Conservation (phyloP, 2,329 filamentous ascomycete species). For the Colletotrichum filicis region DNA sequence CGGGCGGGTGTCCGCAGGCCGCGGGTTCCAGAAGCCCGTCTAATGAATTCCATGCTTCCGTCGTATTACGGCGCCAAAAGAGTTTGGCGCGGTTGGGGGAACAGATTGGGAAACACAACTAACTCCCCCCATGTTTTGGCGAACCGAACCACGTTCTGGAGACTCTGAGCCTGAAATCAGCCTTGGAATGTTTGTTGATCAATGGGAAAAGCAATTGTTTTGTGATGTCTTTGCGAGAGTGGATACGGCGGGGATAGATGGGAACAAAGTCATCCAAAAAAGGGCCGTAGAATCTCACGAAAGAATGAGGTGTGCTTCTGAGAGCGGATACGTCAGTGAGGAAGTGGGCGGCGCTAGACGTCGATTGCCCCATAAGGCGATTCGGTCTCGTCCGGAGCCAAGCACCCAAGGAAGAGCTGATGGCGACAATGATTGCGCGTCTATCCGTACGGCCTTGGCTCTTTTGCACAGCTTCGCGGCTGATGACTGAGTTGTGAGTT, state of each 20-base stretch:
- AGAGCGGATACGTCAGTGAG: neutral
- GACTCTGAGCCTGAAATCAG: no score
- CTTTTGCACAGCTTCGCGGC: conserved; percentile 18
- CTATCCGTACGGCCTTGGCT: conserved; percentile 35
- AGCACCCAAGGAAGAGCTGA: conserved; percentile 15
- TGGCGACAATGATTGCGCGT: conserved; percentile 37
- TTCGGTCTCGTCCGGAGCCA: conserved; percentile 33
- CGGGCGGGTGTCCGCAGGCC: neutral
- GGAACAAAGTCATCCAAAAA: conserved; percentile 11
- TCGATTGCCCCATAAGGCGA: conserved; percentile 12
- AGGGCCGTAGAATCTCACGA: conserved; percentile 11
- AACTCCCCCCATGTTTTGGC: neutral
- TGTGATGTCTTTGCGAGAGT: conserved; percentile 5
- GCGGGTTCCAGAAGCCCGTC: conserved; percentile 22
- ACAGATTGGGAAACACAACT: neutral
- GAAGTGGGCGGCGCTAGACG: conserved; percentile 10
- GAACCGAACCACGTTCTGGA: neutral
- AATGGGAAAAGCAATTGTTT: neutral
- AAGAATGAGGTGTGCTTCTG: no score
- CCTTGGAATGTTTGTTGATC: neutral
- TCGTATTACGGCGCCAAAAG: neutral
- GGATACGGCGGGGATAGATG: conserved; percentile 25
- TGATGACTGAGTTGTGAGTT: conserved; percentile 22
- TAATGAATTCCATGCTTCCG: neutral
- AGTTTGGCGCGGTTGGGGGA: neutral